Evolutionary conservation across 2,329 filamentous ascomycete species (phyloP).

Genomic region (Cladosporium phlei): DNA sequence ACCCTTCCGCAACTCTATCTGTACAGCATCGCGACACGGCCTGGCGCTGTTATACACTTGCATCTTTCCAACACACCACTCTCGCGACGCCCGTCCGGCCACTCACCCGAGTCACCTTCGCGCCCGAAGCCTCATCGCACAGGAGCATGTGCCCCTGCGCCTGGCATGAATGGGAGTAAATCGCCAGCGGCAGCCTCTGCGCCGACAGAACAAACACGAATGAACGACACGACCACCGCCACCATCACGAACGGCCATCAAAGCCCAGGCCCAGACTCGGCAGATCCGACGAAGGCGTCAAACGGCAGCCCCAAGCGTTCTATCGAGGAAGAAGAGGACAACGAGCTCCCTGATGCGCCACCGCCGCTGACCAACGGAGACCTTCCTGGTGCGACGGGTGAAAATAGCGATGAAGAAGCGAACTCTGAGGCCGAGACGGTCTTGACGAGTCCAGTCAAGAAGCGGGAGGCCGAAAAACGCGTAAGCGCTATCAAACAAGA

Average conservation of each 20-base stretch:
- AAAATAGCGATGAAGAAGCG: conserved; percentile 31
- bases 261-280: conserved; percentile 12
- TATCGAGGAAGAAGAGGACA: conserved; percentile 13
- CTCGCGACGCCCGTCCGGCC: not conserved
- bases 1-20: conserved; percentile 6
- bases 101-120: conserved; percentile 7
- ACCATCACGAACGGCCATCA: conserved; percentile 3
- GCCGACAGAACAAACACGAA: conserved; percentile 3
- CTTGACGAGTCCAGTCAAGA: conserved; percentile 41
- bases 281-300: conserved; percentile 7
- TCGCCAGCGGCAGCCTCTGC: conserved; percentile 22
- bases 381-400: not conserved
- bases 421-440: conserved; percentile 50
- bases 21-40: conserved; percentile 12
- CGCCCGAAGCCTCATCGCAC: conserved; percentile 10
- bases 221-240: not conserved
- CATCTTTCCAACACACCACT: not conserved
- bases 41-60: conserved; percentile 7
- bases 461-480: conserved; percentile 33
- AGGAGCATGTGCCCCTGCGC: conserved; percentile 13
- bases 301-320: conserved; percentile 16
- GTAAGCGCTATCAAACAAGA: conserved; percentile 9
- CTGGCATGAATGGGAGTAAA: conserved; percentile 29
- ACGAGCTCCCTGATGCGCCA: conserved; percentile 15
- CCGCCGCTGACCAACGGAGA: conserved; percentile 9